phyloP scores from a whole-genome alignment of 345 rosid genomes.

The Citrus trifoliata region DNA sequence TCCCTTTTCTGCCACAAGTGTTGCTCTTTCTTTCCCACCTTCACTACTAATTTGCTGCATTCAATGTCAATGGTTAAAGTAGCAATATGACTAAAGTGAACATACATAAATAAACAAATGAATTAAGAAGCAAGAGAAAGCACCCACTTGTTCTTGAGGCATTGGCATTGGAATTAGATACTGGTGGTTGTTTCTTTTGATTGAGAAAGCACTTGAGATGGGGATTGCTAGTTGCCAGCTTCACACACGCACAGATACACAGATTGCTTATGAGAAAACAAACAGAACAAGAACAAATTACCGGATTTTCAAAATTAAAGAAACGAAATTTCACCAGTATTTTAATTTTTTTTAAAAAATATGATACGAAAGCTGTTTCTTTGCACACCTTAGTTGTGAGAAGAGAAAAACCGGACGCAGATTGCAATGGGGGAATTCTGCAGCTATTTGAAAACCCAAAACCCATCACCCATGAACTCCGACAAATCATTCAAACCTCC shows the following conservation, averaged over 20 bases:
- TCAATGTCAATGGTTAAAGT: background rate
- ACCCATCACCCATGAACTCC: slow-evolving; percentile 13
- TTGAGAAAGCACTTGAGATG: slow-evolving; percentile 29
- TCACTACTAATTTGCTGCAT: slow-evolving; percentile 43
- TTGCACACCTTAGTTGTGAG: slow-evolving; percentile 28
- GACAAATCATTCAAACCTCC: slow-evolving; percentile 1
- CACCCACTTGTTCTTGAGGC: slow-evolving; percentile 34
- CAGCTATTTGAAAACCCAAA: slow-evolving; percentile 17
- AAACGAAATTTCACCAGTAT: background rate
- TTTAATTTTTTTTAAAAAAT: too few species aligned
- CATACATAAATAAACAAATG: background rate
- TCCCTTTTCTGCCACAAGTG: slow-evolving; percentile 84
- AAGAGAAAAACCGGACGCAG: slow-evolving; percentile 12
- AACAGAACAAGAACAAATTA: background rate
- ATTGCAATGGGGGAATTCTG: slow-evolving; percentile 12
- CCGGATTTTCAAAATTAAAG: background rate
- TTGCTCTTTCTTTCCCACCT: slow-evolving; percentile 48
- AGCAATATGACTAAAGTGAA: slow-evolving; percentile 8
- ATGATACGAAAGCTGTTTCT: background rate
- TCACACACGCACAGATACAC: background rate
- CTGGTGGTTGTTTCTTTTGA: slow-evolving; percentile 12
- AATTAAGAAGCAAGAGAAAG: slow-evolving; percentile 8
- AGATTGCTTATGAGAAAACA: background rate
- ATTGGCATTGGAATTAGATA: slow-evolving; percentile 19
- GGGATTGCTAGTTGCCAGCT: slow-evolving; percentile 13